phyloP scores from a whole-genome alignment of 1,139 yeast species.

The Pichia sp. region DNA sequence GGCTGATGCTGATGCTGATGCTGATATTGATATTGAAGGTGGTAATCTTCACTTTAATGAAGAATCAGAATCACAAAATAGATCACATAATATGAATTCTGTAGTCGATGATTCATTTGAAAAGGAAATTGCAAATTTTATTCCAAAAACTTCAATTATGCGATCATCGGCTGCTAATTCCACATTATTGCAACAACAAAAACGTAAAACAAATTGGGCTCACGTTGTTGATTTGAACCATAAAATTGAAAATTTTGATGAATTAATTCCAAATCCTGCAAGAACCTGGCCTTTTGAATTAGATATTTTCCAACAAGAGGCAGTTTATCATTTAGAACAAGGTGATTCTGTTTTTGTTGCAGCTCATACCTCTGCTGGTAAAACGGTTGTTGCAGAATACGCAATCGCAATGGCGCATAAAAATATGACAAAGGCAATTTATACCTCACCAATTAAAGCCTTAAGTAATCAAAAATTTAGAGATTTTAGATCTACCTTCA shows the following conservation, averaged over 20 bases:
- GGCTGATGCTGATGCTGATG: neutral
- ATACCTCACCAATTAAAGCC: slow-evolving; percentile 75
- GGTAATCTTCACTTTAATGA: neutral
- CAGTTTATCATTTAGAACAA: slow-evolving; percentile 89
- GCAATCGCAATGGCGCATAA: slow-evolving; percentile 94
- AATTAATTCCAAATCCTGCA: slow-evolving; percentile 89
- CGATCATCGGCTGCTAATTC: slow-evolving; percentile 24
- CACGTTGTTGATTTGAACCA: slow-evolving; percentile 88
- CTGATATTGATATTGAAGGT: no score
- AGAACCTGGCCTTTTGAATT: slow-evolving; percentile 84
- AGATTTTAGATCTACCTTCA: slow-evolving; percentile 67
- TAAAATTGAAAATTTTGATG: slow-evolving; percentile 73
- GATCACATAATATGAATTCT: no score
- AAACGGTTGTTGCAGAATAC: slow-evolving; percentile 96
- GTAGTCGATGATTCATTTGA: slow-evolving; percentile 4
- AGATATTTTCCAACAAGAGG: slow-evolving; percentile 95
- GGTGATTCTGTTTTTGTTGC: slow-evolving; percentile 95
- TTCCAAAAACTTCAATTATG: slow-evolving; percentile 55
- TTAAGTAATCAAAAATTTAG: slow-evolving; percentile 68
- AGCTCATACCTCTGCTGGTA: slow-evolving; percentile 98
- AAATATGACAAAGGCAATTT: slow-evolving; percentile 88
- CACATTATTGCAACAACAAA: slow-evolving; percentile 13
- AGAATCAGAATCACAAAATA: neutral
- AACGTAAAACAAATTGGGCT: slow-evolving; percentile 71
- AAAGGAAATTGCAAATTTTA: slow-evolving; percentile 60